A percentile compares a stretch with the other conserved stretches of the same genome.
Evolutionary conservation across 2,329 filamentous ascomycete species (phyloP).

Genomic region (Pseudocercospora crystallina): DNA sequence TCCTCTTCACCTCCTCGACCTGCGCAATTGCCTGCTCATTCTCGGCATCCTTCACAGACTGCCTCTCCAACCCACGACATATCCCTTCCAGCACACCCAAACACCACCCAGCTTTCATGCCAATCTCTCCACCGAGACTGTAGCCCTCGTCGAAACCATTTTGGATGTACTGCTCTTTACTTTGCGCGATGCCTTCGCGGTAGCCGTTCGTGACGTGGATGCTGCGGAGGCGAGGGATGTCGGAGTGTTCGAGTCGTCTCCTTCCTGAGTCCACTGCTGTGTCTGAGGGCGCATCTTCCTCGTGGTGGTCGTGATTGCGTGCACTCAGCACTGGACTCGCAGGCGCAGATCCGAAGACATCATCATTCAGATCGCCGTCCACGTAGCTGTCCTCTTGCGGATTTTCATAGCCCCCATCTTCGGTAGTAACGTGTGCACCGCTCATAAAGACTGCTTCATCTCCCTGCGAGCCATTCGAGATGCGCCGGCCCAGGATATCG

Average conservation of each 20-base stretch:
- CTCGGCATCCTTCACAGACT: conserved; percentile 22
- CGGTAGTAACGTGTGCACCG: conserved; percentile 6
- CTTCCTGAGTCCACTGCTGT: not conserved
- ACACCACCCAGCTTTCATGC: conserved; percentile 69
- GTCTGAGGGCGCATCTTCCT: not conserved
- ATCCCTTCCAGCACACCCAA: conserved; percentile 78
- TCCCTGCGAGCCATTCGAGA: conserved; percentile 9
- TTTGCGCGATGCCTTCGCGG: conserved; percentile 76
- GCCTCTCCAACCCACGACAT: conserved; percentile 44
- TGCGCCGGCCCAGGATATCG: conserved; percentile 26
- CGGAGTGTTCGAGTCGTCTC: conserved; percentile 49
- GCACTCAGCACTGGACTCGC: conserved; percentile 35
- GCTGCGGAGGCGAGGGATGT: conserved; percentile 71
- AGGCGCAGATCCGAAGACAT: conserved; percentile 49
- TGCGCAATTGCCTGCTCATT: conserved; percentile 6
- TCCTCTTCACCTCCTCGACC: conserved; percentile 26
- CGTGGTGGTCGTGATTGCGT: conserved; percentile 1
- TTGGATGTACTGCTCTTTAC: conserved; percentile 77
- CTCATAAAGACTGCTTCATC: conserved; percentile 24
- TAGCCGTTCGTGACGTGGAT: conserved; percentile 85
- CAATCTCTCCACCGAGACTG: conserved; percentile 76
- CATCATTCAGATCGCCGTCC: conserved; percentile 39
- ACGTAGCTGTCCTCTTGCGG: not conserved
- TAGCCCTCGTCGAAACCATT: conserved; percentile 91
- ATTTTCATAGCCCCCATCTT: conserved; percentile 2